Conservation (phyloP, 2,329 filamentous ascomycete genomes). For the Sporothrix schenckii region DNA sequence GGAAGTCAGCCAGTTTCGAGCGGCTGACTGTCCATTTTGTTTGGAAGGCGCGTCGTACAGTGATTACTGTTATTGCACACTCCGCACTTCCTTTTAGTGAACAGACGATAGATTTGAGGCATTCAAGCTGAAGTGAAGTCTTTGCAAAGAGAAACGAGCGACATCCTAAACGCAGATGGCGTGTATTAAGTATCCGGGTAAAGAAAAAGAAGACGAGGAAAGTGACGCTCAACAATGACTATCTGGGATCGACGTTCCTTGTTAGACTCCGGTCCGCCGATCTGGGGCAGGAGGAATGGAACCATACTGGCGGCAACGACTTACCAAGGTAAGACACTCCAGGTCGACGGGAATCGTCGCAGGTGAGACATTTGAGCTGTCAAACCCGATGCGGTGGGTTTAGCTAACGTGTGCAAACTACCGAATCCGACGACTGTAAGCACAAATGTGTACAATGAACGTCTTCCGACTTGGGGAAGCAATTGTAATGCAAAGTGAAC, state of each 20-base stretch:
- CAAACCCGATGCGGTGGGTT: slow-evolving; percentile 22
- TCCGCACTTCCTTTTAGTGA: no score
- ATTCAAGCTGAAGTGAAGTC: not conserved
- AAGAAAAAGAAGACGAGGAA: not conserved
- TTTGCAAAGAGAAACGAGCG: not conserved
- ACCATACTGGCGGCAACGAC: not conserved
- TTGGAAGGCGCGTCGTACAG: not conserved
- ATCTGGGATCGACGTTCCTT: not conserved
- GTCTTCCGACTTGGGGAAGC: no score
- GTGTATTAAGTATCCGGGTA: not conserved
- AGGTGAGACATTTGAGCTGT: slow-evolving; percentile 17
- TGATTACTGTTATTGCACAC: no score
- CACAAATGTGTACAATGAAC: not conserved
- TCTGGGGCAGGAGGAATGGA: not conserved
- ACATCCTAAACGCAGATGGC: no score
- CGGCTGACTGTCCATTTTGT: not conserved
- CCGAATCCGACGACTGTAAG: not conserved
- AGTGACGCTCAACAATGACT: no score
- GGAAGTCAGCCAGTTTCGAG: not conserved
- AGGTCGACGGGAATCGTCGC: no score
- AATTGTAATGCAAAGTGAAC: no score
- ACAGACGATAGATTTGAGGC: not conserved
- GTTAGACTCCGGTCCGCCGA: slow-evolving; percentile 5
- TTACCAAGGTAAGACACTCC: not conserved
- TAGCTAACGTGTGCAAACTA: not conserved